Percentiles rank a stretch among this genome's conserved stretches.
These are phyloP conservation scores for Pyrenochaeta sp. DNA, from an alignment of 2,329 filamentous ascomycete species.

Conservation along the genomic window DNA sequence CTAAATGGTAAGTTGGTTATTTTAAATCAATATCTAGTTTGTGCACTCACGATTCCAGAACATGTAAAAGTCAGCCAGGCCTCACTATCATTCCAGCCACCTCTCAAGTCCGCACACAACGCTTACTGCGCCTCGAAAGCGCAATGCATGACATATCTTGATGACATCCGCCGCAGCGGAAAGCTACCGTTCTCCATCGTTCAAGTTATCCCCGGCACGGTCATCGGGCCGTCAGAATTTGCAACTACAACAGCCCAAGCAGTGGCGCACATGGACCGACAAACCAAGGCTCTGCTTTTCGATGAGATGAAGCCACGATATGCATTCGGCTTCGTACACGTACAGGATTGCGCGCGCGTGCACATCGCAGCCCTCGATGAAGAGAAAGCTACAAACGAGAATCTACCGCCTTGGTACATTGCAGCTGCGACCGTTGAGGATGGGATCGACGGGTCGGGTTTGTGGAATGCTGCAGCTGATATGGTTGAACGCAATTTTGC, in stretches of 20 bases:
- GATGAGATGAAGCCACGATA: conserved; percentile 38
- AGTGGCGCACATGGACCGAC: conserved; percentile 36
- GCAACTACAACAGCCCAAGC: conserved; percentile 24
- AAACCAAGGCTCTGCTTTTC: conserved; percentile 41
- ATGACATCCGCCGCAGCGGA: conserved; percentile 13
- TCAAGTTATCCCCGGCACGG: conserved; percentile 45
- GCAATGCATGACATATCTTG: conserved; percentile 42
- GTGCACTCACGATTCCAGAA: conserved; percentile 22
- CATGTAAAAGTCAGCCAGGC: conserved; percentile 27
- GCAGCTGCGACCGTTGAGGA: conserved; percentile 32
- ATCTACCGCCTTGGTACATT: conserved; percentile 37
- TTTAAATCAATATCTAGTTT: background rate
- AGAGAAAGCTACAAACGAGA: conserved; percentile 14
- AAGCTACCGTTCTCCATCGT: conserved; percentile 36
- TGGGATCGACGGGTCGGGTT: conserved; percentile 19
- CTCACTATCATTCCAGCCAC: conserved; percentile 32
- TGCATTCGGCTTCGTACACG: conserved; percentile 45
- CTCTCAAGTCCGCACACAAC: conserved; percentile 38
- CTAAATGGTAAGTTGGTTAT: conserved; percentile 24
- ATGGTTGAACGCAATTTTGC: conserved; percentile 27
- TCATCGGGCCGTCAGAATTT: conserved; percentile 44
- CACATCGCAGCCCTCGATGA: conserved; percentile 41
- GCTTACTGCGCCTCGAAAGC: conserved; percentile 46
- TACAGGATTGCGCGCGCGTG: conserved; percentile 40
- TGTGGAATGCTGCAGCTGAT: conserved; percentile 34